Conservation (phyloP, 2,329 filamentous ascomycete species). For the Cercospora berteroae region DNA sequence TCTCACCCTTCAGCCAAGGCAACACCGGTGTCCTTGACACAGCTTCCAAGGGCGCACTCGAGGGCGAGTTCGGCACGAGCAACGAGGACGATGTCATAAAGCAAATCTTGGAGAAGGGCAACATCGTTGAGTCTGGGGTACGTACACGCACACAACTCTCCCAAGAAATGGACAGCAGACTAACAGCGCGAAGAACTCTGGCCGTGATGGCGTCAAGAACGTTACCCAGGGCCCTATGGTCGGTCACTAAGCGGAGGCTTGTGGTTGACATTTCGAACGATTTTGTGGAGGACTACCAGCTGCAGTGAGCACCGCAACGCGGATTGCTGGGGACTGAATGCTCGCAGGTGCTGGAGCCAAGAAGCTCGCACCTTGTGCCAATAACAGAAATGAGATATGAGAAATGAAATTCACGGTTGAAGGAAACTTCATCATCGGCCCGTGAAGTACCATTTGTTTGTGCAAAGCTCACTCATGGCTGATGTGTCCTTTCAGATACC, state of each 20-base stretch:
- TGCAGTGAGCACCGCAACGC: neutral
- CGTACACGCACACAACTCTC: slow-evolving; percentile 28
- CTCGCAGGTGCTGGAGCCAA: neutral
- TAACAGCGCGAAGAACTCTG: slow-evolving; percentile 19
- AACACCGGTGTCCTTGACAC: slow-evolving; percentile 74
- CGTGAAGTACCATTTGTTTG: neutral
- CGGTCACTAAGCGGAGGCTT: slow-evolving; percentile 26
- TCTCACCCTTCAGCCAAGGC: slow-evolving; percentile 64
- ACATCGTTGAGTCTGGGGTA: slow-evolving; percentile 61
- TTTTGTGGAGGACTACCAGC: neutral
- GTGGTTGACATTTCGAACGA: neutral
- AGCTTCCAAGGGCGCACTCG: slow-evolving; percentile 71
- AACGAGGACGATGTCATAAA: slow-evolving; percentile 77
- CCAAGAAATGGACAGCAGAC: neutral
- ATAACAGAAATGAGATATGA: slow-evolving; percentile 19
- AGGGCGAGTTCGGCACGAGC: slow-evolving; percentile 82
- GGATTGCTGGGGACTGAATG: neutral
- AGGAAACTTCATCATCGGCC: neutral
- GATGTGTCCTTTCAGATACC: neutral
- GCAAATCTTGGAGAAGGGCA: slow-evolving; percentile 75
- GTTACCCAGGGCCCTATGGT: slow-evolving; percentile 40
- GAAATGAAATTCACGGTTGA: slow-evolving; percentile 15
- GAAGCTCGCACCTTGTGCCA: slow-evolving; percentile 2
- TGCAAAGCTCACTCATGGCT: neutral
- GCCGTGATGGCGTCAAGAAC: slow-evolving; percentile 46